These are phyloP conservation scores for Taiozyma sp. DNA, from an alignment of 1,139 yeast genomes.

Conservation along the genomic window DNA sequence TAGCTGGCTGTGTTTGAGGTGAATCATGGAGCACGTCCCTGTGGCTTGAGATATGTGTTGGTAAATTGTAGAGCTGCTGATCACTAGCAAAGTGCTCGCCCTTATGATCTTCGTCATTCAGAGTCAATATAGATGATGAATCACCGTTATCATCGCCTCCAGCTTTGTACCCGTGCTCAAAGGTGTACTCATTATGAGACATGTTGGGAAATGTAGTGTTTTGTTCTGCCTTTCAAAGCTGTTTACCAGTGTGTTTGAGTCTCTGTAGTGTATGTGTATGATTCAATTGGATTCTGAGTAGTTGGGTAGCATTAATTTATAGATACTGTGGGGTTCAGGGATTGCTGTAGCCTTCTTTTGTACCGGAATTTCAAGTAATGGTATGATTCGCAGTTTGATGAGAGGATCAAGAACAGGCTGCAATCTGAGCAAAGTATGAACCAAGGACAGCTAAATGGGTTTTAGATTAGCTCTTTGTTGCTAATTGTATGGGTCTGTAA, in stretches of 20 bases:
- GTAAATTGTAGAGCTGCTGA: slow-evolving; percentile 11
- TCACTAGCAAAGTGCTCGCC: not conserved
- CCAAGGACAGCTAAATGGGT: not conserved
- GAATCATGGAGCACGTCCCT: slow-evolving; percentile 9
- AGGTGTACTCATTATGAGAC: slow-evolving; percentile 17
- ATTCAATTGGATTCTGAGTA: not conserved
- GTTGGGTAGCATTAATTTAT: not conserved
- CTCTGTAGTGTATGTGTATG: not conserved
- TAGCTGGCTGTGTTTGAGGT: slow-evolving; percentile 18
- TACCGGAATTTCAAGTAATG: not conserved
- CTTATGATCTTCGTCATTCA: slow-evolving; percentile 8
- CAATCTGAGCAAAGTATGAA: not conserved
- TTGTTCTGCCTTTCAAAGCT: not conserved
- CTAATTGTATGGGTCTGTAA: not conserved
- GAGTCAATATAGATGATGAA: slow-evolving; percentile 15
- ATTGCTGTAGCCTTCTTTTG: not conserved
- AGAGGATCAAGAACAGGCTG: not conserved
- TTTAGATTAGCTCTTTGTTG: not conserved
- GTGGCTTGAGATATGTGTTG: slow-evolving; percentile 22
- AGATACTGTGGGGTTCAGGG: not conserved
- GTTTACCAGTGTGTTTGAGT: not conserved
- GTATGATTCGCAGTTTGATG: not conserved
- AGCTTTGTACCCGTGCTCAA: slow-evolving; percentile 2
- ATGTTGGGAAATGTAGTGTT: slow-evolving; percentile 3
- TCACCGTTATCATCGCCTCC: slow-evolving; percentile 5